Evolutionary conservation across 169 alveolate species (phyloP), one percentile per base, ranked within the genome.

Genomic region (Plasmodium vinckei): DNA sequence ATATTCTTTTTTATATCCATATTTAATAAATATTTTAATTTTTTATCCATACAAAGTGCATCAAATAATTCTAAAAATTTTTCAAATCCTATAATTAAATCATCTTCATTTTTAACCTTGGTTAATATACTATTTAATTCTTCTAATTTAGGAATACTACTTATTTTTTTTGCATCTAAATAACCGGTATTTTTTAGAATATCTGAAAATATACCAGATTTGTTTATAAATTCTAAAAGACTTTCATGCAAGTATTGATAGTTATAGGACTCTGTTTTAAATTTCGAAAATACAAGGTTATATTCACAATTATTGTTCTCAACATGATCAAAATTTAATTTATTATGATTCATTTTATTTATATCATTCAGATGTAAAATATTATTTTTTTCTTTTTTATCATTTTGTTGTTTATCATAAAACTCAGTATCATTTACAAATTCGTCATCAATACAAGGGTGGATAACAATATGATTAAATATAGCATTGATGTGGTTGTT

Each of bases 41-140:
- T 65, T 39, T 82, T 82, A 56, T 82, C 82, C 67, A 82, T 53
- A 60, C 68, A 82, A 19, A 82, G 59, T 19, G 42, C 54, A 59
- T 82, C 82, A 67, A 82, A 82, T 67, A 82, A 67, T 67, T 82
- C 90, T 19, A 82, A 59, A 57, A 82, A 82, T n/a, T 53, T 65
- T 21, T 82, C 23, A 54, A 82, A 82, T 3, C 70, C 71, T 27
- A 44, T 82, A 39, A 82, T 54, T 7, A 82, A 10, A 53, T 82
- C 90, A n/a, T 23, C 64, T 44, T 82, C 75, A 57, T 60, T 82
- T 15, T 67, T 65, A 19, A 68, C 46, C 56, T 65, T 46, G 7
- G 60, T 53, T 82, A 82, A 27, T 54, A 51, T n/a, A 47, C 68
- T 82, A 21, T 82, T 67, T 23, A 82, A 49, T 17, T 82, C 90